phyloP scores from a whole-genome alignment of 2,329 filamentous ascomycete species.

The Didymella lethalis region DNA sequence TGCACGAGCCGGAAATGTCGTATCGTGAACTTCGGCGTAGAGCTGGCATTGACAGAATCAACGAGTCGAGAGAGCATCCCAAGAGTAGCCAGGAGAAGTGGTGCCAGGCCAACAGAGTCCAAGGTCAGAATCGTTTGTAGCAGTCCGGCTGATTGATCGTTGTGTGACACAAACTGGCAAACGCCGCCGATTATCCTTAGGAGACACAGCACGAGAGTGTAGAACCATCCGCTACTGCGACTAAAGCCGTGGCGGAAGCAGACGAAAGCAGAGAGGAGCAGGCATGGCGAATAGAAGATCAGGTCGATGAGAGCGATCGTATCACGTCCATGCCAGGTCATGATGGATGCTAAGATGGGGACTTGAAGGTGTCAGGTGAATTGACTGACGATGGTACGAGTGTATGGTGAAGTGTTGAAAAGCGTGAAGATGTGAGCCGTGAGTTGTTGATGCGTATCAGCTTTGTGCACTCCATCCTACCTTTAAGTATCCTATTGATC shows the following conservation, averaged over 20 bases:
- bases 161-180: slow-evolving; percentile 60
- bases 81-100: slow-evolving; percentile 57
- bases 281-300: slow-evolving; percentile 48
- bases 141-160: slow-evolving; percentile 49
- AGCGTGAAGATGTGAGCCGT: not conserved
- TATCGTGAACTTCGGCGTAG: slow-evolving; percentile 28
- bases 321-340: slow-evolving; percentile 17
- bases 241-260: slow-evolving; percentile 51
- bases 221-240: slow-evolving; percentile 61
- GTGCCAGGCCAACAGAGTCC: slow-evolving; percentile 59
- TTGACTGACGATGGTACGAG: not conserved
- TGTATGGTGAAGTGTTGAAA: not conserved
- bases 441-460: not conserved
- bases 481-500: not conserved
- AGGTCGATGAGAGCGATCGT: slow-evolving; percentile 41
- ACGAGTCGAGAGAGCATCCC: slow-evolving; percentile 53
- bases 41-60: slow-evolving; percentile 27
- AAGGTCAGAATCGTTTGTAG: slow-evolving; percentile 56
- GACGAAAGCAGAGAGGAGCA: slow-evolving; percentile 42
- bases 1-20: slow-evolving; percentile 42
- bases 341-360: not conserved
- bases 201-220: slow-evolving; percentile 61
- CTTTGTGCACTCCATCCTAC: not conserved
- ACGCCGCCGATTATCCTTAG: slow-evolving; percentile 60
- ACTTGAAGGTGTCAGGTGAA: not conserved